Percentiles rank a stretch among this genome's conserved stretches.
Evolutionary conservation across 1,139 yeast species (phyloP).

Genomic region (Protomyces arabidopsidicola): DNA sequence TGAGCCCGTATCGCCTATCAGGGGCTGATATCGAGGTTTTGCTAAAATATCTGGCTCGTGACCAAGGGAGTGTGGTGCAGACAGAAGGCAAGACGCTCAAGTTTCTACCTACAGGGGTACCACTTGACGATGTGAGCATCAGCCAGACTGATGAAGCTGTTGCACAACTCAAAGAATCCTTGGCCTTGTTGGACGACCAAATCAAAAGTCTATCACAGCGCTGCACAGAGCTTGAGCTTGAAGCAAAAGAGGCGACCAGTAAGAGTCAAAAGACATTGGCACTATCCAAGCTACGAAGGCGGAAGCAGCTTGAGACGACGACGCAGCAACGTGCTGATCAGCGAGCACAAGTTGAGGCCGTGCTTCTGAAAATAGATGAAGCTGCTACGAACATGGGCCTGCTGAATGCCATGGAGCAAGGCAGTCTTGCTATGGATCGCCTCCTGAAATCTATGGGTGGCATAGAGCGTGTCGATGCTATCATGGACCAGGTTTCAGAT

Average conservation of each 20-base stretch:
- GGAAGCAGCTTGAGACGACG: background rate
- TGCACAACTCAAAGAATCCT: constrained; percentile 1
- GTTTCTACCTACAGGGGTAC: background rate
- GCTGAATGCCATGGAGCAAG: constrained; percentile 11
- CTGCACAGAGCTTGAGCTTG: background rate
- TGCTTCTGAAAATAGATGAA: constrained; percentile 15
- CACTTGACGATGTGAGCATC: background rate
- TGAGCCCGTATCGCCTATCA: background rate
- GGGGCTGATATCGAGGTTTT: background rate
- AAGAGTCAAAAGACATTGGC: background rate
- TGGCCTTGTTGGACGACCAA: background rate
- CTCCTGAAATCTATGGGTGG: constrained; percentile 20
- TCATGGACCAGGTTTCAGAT: constrained; percentile 12
- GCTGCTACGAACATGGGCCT: constrained; percentile 7
- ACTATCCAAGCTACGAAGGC: background rate
- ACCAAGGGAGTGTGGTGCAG: background rate
- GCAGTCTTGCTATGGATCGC: constrained; percentile 1
- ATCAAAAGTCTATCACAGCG: background rate
- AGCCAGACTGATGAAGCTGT: constrained; percentile 14
- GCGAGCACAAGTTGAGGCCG: background rate
- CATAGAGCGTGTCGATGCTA: constrained; percentile 8
- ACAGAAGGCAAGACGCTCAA: background rate
- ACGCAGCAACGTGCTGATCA: background rate
- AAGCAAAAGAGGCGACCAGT: background rate
- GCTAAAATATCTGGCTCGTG: constrained; percentile 1